A percentile compares a stretch with the other conserved stretches of the same genome.
These are phyloP conservation scores for Backusella psychrophila DNA, from an alignment of 192 early-diverging fungal genomes.

Conservation along the genomic window DNA sequence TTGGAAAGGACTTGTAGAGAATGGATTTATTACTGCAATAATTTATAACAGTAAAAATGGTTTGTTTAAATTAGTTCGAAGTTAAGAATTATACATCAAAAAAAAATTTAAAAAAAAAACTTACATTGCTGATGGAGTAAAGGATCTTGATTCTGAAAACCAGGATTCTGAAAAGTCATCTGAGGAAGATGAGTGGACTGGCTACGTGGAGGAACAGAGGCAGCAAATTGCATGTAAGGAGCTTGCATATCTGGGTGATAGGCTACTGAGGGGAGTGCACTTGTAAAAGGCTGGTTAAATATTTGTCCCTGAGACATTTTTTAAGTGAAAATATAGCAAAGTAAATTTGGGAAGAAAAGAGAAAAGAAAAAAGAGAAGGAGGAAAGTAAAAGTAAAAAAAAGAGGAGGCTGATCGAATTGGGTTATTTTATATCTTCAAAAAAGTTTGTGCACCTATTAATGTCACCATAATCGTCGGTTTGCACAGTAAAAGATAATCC, in stretches of 20 bases:
- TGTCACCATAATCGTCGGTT: conserved; percentile 4
- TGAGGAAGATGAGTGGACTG: background rate
- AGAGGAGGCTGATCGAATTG: background rate
- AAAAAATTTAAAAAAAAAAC: background rate
- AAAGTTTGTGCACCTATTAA: conserved; percentile 1
- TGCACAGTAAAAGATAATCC: conserved; percentile 3
- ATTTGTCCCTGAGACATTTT: background rate
- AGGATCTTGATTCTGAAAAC: background rate
- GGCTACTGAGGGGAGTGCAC: background rate
- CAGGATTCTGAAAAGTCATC: conserved; percentile 1
- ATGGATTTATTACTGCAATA: background rate
- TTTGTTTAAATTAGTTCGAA: background rate
- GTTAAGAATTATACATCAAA: background rate
- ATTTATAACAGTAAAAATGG: background rate
- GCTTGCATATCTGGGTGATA: background rate
- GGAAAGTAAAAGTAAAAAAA: background rate
- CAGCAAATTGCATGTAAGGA: conserved; percentile 9
- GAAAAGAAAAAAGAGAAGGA: background rate
- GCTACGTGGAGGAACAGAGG: conserved; percentile 4
- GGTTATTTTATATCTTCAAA: background rate
- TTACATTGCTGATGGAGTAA: conserved; percentile 8
- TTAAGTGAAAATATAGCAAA: background rate
- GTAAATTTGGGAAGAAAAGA: background rate
- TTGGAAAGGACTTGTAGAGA: background rate
- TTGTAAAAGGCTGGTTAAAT: conserved; percentile 4